phyloP scores from a whole-genome alignment of 2,329 filamentous ascomycete species.

The Aspergillus uvarum region DNA sequence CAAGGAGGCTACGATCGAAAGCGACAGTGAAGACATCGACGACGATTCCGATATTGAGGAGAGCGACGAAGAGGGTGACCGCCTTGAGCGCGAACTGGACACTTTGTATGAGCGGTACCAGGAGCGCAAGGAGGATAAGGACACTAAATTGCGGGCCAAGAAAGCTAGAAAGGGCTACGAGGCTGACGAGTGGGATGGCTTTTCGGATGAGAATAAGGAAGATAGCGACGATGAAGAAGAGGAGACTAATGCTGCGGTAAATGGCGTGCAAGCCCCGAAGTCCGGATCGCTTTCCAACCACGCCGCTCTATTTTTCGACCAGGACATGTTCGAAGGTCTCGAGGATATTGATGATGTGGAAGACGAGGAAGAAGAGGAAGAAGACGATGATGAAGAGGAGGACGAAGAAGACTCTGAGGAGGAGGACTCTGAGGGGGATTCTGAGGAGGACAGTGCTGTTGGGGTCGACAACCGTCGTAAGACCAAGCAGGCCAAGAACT shows the following conservation, averaged over 20 bases:
- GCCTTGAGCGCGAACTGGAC: slow-evolving; percentile 81
- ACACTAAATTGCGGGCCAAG: slow-evolving; percentile 89
- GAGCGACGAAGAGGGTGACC: slow-evolving; percentile 76
- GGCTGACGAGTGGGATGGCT: slow-evolving; percentile 89
- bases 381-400: slow-evolving; percentile 33
- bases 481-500: slow-evolving; percentile 26
- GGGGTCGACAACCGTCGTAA: slow-evolving; percentile 32
- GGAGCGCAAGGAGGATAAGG: slow-evolving; percentile 72
- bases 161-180: slow-evolving; percentile 77
- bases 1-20: slow-evolving; percentile 67
- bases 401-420: slow-evolving; percentile 24
- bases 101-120: slow-evolving; percentile 82
- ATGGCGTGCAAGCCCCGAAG: slow-evolving; percentile 35
- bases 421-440: slow-evolving; percentile 37
- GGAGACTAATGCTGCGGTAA: slow-evolving; percentile 43
- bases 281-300: slow-evolving; percentile 70
- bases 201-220: slow-evolving; percentile 65
- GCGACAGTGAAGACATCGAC: slow-evolving; percentile 61
- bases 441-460: slow-evolving; percentile 42
- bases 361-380: slow-evolving; percentile 50
- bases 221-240: slow-evolving; percentile 55
- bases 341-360: slow-evolving; percentile 63
- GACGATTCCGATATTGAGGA: slow-evolving; percentile 57
- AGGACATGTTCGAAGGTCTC: slow-evolving; percentile 89
- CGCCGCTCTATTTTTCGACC: slow-evolving; percentile 86